These are phyloP conservation scores for Yamagishiella unicocca DNA, from an alignment of 139 green algal species.

Conservation along the genomic window DNA sequence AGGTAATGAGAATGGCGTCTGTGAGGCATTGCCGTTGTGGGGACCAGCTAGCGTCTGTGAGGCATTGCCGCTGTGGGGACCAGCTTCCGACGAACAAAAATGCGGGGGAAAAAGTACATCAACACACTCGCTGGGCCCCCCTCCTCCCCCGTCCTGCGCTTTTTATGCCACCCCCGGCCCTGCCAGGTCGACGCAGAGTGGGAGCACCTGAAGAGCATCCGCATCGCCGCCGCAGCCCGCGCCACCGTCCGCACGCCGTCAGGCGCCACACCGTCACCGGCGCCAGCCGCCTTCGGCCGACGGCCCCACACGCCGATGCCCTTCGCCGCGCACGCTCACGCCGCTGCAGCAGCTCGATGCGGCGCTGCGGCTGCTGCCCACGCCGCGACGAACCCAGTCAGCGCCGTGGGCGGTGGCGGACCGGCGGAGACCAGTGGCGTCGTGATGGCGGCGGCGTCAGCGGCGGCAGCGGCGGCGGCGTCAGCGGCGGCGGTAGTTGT, in stretches of 20 bases:
- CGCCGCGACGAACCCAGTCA: neutral
- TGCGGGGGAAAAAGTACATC: too few relatives aligned
- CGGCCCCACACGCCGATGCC: constrained; percentile 16
- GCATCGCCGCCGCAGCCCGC: constrained; percentile 2
- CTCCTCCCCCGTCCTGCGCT: too few relatives aligned
- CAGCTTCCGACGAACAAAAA: too few relatives aligned
- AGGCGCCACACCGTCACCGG: neutral
- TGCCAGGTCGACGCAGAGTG: constrained; percentile 37
- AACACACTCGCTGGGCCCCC: too few relatives aligned
- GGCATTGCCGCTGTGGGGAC: too few relatives aligned
- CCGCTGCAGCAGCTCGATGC: neutral
- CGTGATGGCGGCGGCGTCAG: neutral
- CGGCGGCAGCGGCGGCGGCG: neutral
- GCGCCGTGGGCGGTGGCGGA: neutral
- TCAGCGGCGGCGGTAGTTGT: neutral
- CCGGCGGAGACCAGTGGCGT: neutral
- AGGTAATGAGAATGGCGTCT: too few relatives aligned
- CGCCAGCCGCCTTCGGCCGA: neutral
- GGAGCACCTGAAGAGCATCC: constrained; percentile 45
- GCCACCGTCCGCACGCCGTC: constrained; percentile 2
- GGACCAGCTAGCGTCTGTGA: too few relatives aligned
- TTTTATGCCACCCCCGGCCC: too few relatives aligned
- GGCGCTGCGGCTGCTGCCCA: neutral
- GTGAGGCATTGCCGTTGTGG: too few relatives aligned
- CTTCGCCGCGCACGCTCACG: constrained; percentile 22